Conservation (phyloP, 2,329 filamentous ascomycete species). For the Penicillium griseofulvum region DNA sequence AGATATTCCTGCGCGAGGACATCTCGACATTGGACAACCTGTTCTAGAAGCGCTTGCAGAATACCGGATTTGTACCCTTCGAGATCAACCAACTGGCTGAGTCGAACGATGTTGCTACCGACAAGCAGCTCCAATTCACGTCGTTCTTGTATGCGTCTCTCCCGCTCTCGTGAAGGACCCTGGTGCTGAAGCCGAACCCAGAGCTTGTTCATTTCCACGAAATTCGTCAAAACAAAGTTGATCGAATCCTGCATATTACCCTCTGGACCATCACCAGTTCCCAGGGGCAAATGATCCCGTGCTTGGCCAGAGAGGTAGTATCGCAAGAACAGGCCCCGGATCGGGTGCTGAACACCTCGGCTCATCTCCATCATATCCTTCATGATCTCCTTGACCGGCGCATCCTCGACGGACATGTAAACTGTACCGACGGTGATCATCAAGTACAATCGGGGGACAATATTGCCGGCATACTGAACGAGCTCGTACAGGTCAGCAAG, state of each 20-base stretch:
- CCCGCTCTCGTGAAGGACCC: constrained; percentile 90
- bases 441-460: constrained; percentile 90
- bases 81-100: constrained; percentile 93
- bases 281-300: constrained; percentile 78
- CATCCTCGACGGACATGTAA: constrained; percentile 98
- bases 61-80: constrained; percentile 92
- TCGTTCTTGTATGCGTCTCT: constrained; percentile 88
- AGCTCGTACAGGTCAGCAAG: constrained; percentile 96
- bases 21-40: constrained; percentile 96
- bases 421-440: constrained; percentile 99
- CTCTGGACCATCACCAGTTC: constrained; percentile 83
- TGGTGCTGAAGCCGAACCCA: constrained; percentile 98
- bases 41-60: constrained; percentile 82
- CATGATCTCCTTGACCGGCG: constrained; percentile 99
- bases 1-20: constrained; percentile 96
- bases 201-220: constrained; percentile 99
- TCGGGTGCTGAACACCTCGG: constrained; percentile 92
- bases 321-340: constrained; percentile 88
- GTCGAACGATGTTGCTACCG: constrained; percentile 89
- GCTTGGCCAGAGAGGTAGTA: constrained; percentile 97
- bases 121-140: constrained; percentile 94
- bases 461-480: constrained; percentile 97
- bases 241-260: constrained; percentile 96
- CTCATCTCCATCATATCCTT: constrained; percentile 99
- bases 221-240: constrained; percentile 96